A percentile compares a stretch with the other conserved stretches of the same genome.
phyloP scores from a whole-genome alignment of 1,139 yeast species.

The Saccharomycopsis crataegensis region DNA sequence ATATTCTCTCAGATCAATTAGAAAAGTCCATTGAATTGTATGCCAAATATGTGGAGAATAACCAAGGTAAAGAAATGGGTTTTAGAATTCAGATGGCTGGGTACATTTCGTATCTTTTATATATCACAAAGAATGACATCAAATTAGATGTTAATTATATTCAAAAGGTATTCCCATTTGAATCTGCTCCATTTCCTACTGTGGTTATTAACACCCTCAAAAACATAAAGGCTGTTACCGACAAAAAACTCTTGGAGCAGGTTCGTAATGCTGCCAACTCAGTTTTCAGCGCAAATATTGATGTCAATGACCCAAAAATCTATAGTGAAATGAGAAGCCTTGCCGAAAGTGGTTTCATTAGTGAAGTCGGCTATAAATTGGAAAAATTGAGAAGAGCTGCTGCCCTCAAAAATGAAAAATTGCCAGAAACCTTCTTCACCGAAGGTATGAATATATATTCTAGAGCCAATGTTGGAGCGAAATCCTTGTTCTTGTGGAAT shows the following conservation, averaged over 20 bases:
- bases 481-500: constrained; percentile 36
- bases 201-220: constrained; percentile 27
- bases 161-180: background rate
- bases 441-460: constrained; percentile 32
- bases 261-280: background rate
- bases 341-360: constrained; percentile 14
- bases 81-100: constrained; percentile 21
- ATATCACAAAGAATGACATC: constrained; percentile 19
- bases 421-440: constrained; percentile 29
- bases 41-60: constrained; percentile 29
- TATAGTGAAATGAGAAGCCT: background rate
- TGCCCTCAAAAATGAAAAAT: background rate
- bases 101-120: constrained; percentile 25
- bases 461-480: constrained; percentile 25
- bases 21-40: constrained; percentile 28
- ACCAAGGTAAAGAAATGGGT: constrained; percentile 21
- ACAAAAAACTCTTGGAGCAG: background rate
- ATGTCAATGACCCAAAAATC: background rate
- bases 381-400: constrained; percentile 18
- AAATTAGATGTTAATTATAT: background rate
- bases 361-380: constrained; percentile 24
- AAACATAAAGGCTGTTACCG: background rate
- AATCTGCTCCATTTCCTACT: constrained; percentile 25
- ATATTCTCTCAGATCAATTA: constrained; percentile 23
- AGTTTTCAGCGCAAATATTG: background rate